Evolutionary conservation across 192 early-diverging fungal species (phyloP).

Genomic region (Dispira parvispora): DNA sequence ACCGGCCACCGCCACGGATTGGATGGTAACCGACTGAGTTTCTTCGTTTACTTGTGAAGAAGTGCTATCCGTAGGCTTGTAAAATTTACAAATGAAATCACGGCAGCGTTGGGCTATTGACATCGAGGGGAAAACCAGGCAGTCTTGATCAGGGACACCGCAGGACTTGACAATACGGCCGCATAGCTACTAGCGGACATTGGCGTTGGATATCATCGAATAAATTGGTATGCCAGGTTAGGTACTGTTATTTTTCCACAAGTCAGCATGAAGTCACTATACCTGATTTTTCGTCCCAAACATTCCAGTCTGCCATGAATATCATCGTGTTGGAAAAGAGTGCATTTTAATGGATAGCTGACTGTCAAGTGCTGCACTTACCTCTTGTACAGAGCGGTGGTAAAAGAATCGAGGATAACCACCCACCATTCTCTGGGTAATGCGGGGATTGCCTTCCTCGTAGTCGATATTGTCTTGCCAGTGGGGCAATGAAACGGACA

Average conservation of each 20-base stretch:
- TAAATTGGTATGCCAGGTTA: no score
- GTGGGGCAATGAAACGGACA: conserved; percentile 79
- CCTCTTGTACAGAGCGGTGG: conserved; percentile 48
- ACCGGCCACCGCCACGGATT: conserved; percentile 50
- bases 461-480: conserved; percentile 88
- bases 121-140: conserved; percentile 59
- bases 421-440: conserved; percentile 48
- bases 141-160: conserved; percentile 36
- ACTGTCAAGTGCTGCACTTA: conserved; percentile 14
- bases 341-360: no score
- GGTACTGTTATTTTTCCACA: no score
- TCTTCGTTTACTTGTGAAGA: conserved; percentile 11
- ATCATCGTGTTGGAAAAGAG: no score
- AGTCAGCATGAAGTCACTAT: no score
- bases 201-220: no score
- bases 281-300: no score
- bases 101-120: conserved; percentile 48
- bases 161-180: neutral
- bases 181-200: neutral
- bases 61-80: conserved; percentile 16
- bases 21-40: conserved; percentile 15
- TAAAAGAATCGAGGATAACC: conserved; percentile 96
- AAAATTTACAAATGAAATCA: conserved; percentile 37
- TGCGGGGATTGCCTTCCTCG: conserved; percentile 65
- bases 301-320: no score